Evolutionary conservation across 2,329 filamentous ascomycete species (phyloP).

Genomic region (Geoglossum cookeanum): DNA sequence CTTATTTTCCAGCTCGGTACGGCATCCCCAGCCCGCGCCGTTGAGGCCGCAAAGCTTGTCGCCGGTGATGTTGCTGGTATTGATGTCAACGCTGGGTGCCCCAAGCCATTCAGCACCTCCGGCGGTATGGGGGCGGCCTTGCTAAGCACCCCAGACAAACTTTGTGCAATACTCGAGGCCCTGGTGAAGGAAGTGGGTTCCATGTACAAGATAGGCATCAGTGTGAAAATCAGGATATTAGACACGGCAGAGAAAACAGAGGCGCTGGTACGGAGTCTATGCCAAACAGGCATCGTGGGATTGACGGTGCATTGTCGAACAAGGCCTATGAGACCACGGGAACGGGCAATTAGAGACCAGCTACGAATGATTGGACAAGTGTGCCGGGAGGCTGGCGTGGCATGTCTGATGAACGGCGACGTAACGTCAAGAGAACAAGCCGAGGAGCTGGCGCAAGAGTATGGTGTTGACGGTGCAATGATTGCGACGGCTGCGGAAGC

Average conservation of each 20-base stretch:
- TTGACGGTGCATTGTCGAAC: conserved; percentile 92
- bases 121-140: conserved; percentile 94
- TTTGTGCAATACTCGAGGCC: conserved; percentile 65
- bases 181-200: conserved; percentile 61
- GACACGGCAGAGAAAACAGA: conserved; percentile 60
- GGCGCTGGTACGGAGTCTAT: conserved; percentile 55
- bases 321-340: conserved; percentile 81
- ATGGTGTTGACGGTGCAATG: conserved; percentile 85
- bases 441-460: conserved; percentile 51
- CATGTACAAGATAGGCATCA: conserved; percentile 76
- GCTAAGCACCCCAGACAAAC: conserved; percentile 62
- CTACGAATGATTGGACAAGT: conserved; percentile 65
- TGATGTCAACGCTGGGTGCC: conserved; percentile 95
- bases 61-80: conserved; percentile 81
- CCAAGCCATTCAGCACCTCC: conserved; percentile 84
- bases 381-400: conserved; percentile 69
- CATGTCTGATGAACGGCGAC: conserved; percentile 91
- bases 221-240: conserved; percentile 86
- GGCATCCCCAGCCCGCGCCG: conserved; percentile 61
- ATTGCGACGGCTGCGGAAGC: conserved; percentile 85
- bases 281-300: conserved; percentile 75
- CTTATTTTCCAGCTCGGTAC: conserved; percentile 90
- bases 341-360: conserved; percentile 71
- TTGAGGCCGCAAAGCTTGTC: conserved; percentile 66
- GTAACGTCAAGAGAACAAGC: conserved; percentile 59